Percentiles rank a stretch among this genome's conserved stretches.
phyloP scores from a whole-genome alignment of 179 eudicot species.

The Gypsophila paniculata region DNA sequence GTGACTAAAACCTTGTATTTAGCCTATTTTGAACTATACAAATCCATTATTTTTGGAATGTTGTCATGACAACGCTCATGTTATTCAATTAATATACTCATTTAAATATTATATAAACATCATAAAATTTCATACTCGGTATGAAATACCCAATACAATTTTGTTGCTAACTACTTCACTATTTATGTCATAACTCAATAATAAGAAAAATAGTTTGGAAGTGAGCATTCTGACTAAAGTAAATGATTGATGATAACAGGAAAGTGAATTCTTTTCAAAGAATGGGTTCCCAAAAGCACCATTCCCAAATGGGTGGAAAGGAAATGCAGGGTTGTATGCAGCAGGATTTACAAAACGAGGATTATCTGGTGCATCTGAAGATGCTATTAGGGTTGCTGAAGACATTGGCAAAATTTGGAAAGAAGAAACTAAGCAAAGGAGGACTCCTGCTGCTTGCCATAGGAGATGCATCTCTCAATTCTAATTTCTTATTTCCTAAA shows the following conservation, averaged over 20 bases:
- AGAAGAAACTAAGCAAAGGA: slow-evolving; percentile 64
- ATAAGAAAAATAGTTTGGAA: not conserved
- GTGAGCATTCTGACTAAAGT: slow-evolving; percentile 13
- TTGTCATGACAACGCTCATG: too few species aligned
- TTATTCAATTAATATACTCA: too few species aligned
- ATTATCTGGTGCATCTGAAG: slow-evolving; percentile 79
- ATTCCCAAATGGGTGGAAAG: slow-evolving; percentile 96
- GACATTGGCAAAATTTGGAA: slow-evolving; percentile 85
- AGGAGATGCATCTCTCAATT: slow-evolving; percentile 64
- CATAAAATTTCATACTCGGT: too few species aligned
- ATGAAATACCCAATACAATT: too few species aligned
- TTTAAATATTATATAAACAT: too few species aligned
- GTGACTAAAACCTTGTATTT: too few species aligned
- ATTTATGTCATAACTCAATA: too few species aligned
- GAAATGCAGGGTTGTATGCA: slow-evolving; percentile 80
- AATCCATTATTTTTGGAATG: too few species aligned
- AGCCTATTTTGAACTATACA: too few species aligned
- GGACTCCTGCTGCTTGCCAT: slow-evolving; percentile 57
- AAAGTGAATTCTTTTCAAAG: slow-evolving; percentile 69
- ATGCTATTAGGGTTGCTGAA: slow-evolving; percentile 70
- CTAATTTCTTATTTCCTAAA: too few species aligned
- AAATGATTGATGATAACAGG: slow-evolving; percentile 33
- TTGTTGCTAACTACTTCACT: too few species aligned
- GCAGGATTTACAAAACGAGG: slow-evolving; percentile 95
- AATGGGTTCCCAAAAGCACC: slow-evolving; percentile 78